Evolutionary conservation across 2,329 filamentous ascomycete genomes (phyloP).

Genomic region (Hypoxylon sp.): DNA sequence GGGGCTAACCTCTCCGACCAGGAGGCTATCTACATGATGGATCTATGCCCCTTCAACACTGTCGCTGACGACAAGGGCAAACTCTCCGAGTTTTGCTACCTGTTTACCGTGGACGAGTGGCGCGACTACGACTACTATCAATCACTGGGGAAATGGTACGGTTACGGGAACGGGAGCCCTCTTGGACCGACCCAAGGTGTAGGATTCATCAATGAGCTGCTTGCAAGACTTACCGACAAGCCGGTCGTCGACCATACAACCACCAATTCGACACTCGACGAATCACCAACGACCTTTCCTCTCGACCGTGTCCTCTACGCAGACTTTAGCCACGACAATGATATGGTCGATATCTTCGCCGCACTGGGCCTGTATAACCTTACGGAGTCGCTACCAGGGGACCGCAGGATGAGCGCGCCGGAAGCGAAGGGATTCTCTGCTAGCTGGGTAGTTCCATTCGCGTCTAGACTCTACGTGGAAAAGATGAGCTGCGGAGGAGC

Average conservation of each 20-base stretch:
- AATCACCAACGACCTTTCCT: conserved; percentile 73
- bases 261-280: conserved; percentile 80
- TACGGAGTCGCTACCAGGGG: conserved; percentile 62
- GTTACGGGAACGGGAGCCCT: conserved; percentile 77
- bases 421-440: conserved; percentile 74
- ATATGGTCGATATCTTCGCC: conserved; percentile 78
- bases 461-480: conserved; percentile 82
- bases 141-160: conserved; percentile 84
- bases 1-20: conserved; percentile 69
- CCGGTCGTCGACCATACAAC: conserved; percentile 77
- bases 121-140: conserved; percentile 80
- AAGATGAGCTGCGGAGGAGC: conserved; percentile 73
- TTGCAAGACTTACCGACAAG: conserved; percentile 76
- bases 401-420: conserved; percentile 56
- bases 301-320: conserved; percentile 75
- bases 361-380: conserved; percentile 81
- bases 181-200: conserved; percentile 86
- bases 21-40: conserved; percentile 80
- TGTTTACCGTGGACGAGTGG: conserved; percentile 81
- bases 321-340: conserved; percentile 93
- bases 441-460: conserved; percentile 84
- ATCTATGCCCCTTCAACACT: conserved; percentile 85
- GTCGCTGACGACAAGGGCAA: conserved; percentile 66
- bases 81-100: conserved; percentile 74
- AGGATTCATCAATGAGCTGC: conserved; percentile 86